phyloP scores from a whole-genome alignment of 257 asterid species.

The Scutellaria barbata region DNA sequence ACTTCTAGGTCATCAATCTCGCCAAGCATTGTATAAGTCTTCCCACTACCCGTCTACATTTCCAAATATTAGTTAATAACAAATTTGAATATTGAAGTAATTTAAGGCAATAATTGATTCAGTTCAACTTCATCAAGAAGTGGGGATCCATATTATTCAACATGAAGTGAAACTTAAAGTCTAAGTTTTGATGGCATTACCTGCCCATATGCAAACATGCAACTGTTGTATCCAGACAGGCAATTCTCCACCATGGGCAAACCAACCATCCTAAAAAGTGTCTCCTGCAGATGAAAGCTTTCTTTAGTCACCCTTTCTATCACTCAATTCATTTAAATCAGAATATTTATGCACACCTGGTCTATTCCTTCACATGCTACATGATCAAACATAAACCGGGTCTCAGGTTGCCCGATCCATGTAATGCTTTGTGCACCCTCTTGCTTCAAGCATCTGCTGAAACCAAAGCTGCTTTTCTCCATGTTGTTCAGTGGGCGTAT shows the following conservation, averaged over 20 bases:
- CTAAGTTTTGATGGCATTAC: constrained; percentile 42
- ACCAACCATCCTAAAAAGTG: constrained; percentile 90
- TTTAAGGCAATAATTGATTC: constrained; percentile 10
- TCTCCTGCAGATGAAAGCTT: constrained; percentile 67
- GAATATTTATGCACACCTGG: constrained; percentile 56
- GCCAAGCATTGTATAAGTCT: constrained; percentile 97
- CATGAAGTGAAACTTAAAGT: neutral
- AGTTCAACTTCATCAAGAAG: constrained; percentile 24
- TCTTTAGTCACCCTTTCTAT: constrained; percentile 23
- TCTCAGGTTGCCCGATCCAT: constrained; percentile 97
- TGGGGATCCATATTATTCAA: neutral
- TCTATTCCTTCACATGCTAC: constrained; percentile 90
- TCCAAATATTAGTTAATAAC: constrained; percentile 20
- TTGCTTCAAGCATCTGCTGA: constrained; percentile 85
- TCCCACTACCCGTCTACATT: constrained; percentile 97
- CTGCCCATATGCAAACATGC: constrained; percentile 99
- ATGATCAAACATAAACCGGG: constrained; percentile 90
- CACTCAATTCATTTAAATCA: constrained; percentile 26
- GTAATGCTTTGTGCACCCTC: constrained; percentile 81
- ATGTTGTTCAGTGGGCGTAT: constrained; percentile 76
- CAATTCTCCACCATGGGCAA: constrained; percentile 99
- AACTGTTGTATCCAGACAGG: constrained; percentile 95
- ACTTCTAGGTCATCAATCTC: constrained; percentile 77
- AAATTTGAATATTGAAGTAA: neutral
- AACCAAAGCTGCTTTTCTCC: constrained; percentile 75